Conservation (phyloP, 495 filamentous ascomycete genomes). For the Neurospora terricola region DNA sequence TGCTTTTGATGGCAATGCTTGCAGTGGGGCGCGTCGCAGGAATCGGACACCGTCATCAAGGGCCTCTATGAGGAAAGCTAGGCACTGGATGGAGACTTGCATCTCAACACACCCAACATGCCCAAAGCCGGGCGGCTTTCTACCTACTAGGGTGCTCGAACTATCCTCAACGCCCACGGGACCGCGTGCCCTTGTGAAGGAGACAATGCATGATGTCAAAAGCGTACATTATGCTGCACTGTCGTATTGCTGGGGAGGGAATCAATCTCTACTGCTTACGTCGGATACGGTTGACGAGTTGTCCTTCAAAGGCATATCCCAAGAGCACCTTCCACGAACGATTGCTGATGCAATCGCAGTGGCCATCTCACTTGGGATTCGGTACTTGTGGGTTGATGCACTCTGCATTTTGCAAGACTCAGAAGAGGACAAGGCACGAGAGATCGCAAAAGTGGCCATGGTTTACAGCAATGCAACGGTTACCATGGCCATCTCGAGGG, state of each 20-base stretch:
- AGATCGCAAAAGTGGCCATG: neutral
- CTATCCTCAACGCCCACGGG: neutral
- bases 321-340: neutral
- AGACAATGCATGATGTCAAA: neutral
- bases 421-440: neutral
- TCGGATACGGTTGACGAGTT: neutral
- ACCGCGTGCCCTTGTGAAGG: neutral
- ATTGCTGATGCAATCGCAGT: neutral
- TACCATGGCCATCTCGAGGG: no score
- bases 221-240: neutral
- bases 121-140: neutral
- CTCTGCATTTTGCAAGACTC: neutral
- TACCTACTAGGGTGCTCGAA: neutral
- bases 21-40: no score
- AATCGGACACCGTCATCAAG: neutral
- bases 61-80: neutral
- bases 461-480: neutral
- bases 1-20: no score
- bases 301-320: neutral
- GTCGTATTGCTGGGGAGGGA: neutral
- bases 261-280: neutral
- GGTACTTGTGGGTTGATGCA: neutral
- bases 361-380: neutral
- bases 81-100: neutral
- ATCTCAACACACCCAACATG: neutral